phyloP scores from a whole-genome alignment of 805 yeast species.

The Allodekkera sacchari region DNA sequence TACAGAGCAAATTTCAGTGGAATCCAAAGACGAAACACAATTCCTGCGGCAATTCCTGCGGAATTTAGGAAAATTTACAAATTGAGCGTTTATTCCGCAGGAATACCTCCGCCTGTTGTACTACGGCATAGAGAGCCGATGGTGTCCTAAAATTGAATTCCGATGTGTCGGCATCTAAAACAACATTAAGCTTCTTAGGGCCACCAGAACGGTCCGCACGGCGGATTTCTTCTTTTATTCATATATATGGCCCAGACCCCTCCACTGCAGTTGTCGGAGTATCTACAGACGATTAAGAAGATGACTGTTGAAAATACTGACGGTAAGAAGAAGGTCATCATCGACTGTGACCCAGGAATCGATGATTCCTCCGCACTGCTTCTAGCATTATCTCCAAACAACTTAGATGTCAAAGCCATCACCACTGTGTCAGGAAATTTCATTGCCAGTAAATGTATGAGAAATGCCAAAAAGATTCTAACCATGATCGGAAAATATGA shows the following conservation, averaged over 20 bases:
- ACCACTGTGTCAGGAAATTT: conserved; percentile 23
- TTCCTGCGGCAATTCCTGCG: no score
- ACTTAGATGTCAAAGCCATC: conserved; percentile 18
- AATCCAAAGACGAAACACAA: no score
- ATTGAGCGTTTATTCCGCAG: no score
- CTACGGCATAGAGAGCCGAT: no score
- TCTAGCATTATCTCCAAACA: conserved; percentile 16
- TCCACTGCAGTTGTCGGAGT: background rate
- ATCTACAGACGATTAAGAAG: background rate
- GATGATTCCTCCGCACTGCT: conserved; percentile 20
- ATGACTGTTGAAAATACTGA: conserved; percentile 1
- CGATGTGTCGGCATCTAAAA: no score
- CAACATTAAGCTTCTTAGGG: no score
- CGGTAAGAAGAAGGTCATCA: conserved; percentile 10
- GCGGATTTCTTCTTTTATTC: no score
- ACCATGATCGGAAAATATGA: conserved; percentile 13
- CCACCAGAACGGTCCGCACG: no score
- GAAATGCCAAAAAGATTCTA: conserved; percentile 14
- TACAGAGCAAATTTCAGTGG: no score
- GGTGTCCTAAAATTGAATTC: no score
- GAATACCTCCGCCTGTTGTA: no score
- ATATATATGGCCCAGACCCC: background rate
- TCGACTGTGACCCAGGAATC: conserved; percentile 23
- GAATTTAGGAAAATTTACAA: no score
- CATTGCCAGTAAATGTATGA: conserved; percentile 14